phyloP scores from a whole-genome alignment of 148 eudicot genomes.

The Amaranthus cruentus region DNA sequence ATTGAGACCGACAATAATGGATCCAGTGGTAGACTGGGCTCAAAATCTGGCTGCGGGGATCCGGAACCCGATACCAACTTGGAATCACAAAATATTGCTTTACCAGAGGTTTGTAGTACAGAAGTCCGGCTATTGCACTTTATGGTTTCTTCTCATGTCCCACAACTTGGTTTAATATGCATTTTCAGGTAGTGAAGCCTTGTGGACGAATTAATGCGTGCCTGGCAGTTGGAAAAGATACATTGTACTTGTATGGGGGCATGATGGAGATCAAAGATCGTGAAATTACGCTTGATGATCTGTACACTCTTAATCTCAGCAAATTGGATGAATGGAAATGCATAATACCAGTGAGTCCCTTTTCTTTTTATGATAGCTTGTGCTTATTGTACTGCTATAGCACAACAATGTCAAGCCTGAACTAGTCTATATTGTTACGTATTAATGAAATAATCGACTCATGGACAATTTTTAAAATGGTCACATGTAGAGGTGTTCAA shows the following conservation, averaged over 20 bases:
- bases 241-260: conserved; percentile 84
- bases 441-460: background rate
- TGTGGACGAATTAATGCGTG: conserved; percentile 94
- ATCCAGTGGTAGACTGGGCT: conserved; percentile 22
- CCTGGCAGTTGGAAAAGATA: conserved; percentile 88
- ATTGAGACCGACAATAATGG: conserved; percentile 35
- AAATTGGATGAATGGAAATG: conserved; percentile 99
- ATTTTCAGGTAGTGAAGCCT: conserved; percentile 79
- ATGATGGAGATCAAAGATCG: conserved; percentile 98
- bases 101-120: conserved; percentile 63
- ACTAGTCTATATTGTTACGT: background rate
- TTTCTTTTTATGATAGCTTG: background rate
- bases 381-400: no score
- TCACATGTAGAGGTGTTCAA: no score
- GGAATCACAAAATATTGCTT: conserved; percentile 38
- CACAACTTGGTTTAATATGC: conserved; percentile 4
- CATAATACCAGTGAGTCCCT: conserved; percentile 66
- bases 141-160: conserved; percentile 6
- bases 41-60: conserved; percentile 27
- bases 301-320: conserved; percentile 84
- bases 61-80: conserved; percentile 34
- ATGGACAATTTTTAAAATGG: background rate
- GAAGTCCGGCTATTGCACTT: background rate
- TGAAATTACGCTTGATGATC: conserved; percentile 92
- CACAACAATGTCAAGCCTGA: background rate